Conservation (phyloP, 2,329 filamentous ascomycete genomes). For the Arthroderma sp. region DNA sequence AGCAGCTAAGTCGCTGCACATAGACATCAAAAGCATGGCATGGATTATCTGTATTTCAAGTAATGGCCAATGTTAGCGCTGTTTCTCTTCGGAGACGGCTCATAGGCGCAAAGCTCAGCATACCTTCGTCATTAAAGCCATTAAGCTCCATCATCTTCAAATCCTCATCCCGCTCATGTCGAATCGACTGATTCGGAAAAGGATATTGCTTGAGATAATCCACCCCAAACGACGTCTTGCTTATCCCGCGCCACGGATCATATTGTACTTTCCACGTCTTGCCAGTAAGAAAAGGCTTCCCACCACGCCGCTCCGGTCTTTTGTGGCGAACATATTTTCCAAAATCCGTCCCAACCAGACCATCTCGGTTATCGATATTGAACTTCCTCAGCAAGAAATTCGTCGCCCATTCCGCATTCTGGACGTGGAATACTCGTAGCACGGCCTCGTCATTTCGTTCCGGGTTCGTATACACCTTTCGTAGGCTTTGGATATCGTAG, state of each 20-base stretch:
- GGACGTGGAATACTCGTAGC: constrained; percentile 34
- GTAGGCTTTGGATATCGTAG: constrained; percentile 29
- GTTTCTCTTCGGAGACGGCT: neutral
- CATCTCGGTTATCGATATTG: constrained; percentile 36
- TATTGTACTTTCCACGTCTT: constrained; percentile 38
- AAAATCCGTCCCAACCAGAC: constrained; percentile 38
- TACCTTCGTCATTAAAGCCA: constrained; percentile 31
- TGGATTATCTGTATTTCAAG: constrained; percentile 22
- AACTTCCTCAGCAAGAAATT: constrained; percentile 38
- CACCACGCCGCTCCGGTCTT: constrained; percentile 34
- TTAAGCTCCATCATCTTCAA: constrained; percentile 40
- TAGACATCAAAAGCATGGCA: constrained; percentile 37
- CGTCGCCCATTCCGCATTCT: constrained; percentile 41
- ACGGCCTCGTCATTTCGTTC: constrained; percentile 15
- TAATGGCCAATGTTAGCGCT: neutral
- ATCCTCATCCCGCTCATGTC: constrained; percentile 13
- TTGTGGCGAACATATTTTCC: constrained; percentile 37
- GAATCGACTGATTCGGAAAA: constrained; percentile 4
- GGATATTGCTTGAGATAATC: constrained; percentile 39
- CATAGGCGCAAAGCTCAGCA: neutral
- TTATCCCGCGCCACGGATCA: constrained; percentile 40
- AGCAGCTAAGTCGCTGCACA: constrained; percentile 37
- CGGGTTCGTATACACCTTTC: constrained; percentile 29
- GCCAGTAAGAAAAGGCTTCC: constrained; percentile 39
- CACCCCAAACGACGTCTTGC: constrained; percentile 36